Conservation (phyloP, 2,329 filamentous ascomycete genomes). For the Diaporthe citriasiana region DNA sequence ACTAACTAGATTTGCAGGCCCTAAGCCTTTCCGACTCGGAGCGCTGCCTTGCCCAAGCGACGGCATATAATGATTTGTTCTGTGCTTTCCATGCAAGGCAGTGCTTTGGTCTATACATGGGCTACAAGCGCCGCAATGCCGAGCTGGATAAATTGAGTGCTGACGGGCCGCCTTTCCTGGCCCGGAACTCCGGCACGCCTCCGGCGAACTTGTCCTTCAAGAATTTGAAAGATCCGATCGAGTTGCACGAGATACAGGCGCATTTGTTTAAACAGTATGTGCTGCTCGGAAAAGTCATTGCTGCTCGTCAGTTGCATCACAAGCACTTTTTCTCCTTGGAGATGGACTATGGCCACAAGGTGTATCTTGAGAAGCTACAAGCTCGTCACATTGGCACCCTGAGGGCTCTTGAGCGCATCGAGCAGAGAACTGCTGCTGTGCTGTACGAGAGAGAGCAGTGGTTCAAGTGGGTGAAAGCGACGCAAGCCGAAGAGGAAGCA, state of each 20-base stretch:
- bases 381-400: slow-evolving; percentile 50
- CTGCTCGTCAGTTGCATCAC: slow-evolving; percentile 45
- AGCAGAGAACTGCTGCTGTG: slow-evolving; percentile 58
- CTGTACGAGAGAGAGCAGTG: slow-evolving; percentile 62
- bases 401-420: slow-evolving; percentile 58
- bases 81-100: slow-evolving; percentile 58
- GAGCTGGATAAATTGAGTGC: slow-evolving; percentile 56
- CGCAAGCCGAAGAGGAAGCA: slow-evolving; percentile 60
- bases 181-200: slow-evolving; percentile 49
- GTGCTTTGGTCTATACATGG: slow-evolving; percentile 61
- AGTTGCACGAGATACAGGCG: slow-evolving; percentile 55
- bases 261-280: slow-evolving; percentile 55
- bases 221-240: slow-evolving; percentile 53
- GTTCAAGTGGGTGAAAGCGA: slow-evolving; percentile 61
- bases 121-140: slow-evolving; percentile 63
- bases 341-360: slow-evolving; percentile 52
- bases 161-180: slow-evolving; percentile 55
- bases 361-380: slow-evolving; percentile 50
- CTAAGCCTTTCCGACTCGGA: slow-evolving; percentile 55
- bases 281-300: slow-evolving; percentile 45
- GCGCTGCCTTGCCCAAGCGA: slow-evolving; percentile 53
- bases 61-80: slow-evolving; percentile 57
- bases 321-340: slow-evolving; percentile 50
- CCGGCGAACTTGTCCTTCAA: slow-evolving; percentile 58
- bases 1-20: slow-evolving; percentile 42